Conservation (phyloP, 768 basidiomycete species). For the Russula olivacea region DNA sequence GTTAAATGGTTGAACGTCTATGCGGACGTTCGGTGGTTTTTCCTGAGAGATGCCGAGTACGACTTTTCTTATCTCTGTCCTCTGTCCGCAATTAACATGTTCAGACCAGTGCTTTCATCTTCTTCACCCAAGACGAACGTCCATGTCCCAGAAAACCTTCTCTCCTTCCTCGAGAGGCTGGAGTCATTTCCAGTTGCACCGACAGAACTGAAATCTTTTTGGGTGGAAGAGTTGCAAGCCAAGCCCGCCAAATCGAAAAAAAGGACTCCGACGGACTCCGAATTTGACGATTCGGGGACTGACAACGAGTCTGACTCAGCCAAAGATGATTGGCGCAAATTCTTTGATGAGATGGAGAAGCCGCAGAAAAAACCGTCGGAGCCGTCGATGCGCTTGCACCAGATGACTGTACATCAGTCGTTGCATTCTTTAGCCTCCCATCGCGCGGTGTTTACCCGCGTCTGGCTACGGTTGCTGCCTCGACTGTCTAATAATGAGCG, state of each 20-base stretch:
- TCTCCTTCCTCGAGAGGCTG: conserved; percentile 61
- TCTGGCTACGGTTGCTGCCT: conserved; percentile 73
- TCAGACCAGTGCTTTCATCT: conserved; percentile 28
- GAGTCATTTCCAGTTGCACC: conserved; percentile 67
- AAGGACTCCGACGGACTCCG: conserved; percentile 28
- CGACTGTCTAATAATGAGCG: conserved; percentile 40
- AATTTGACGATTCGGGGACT: conserved; percentile 27
- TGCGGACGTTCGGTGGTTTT: conserved; percentile 87
- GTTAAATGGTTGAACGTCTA: conserved; percentile 69
- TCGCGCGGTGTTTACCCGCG: conserved; percentile 69
- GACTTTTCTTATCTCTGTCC: conserved; percentile 26
- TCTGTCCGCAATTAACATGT: conserved; percentile 22
- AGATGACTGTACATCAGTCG: conserved; percentile 68
- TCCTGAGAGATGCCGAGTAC: conserved; percentile 73
- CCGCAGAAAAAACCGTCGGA: conserved; percentile 35
- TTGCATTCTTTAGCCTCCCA: conserved; percentile 74
- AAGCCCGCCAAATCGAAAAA: conserved; percentile 45
- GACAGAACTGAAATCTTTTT: conserved; percentile 70
- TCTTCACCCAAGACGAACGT: conserved; percentile 29
- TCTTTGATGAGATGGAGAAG: conserved; percentile 59
- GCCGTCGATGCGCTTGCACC: conserved; percentile 45
- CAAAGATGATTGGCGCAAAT: conserved; percentile 72
- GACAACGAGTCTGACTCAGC: conserved; percentile 35
- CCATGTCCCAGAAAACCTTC: conserved; percentile 45
- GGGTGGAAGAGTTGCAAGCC: conserved; percentile 60